phyloP scores from a whole-genome alignment of 2,329 filamentous ascomycete species.

The Ceratocystis ficicola region DNA sequence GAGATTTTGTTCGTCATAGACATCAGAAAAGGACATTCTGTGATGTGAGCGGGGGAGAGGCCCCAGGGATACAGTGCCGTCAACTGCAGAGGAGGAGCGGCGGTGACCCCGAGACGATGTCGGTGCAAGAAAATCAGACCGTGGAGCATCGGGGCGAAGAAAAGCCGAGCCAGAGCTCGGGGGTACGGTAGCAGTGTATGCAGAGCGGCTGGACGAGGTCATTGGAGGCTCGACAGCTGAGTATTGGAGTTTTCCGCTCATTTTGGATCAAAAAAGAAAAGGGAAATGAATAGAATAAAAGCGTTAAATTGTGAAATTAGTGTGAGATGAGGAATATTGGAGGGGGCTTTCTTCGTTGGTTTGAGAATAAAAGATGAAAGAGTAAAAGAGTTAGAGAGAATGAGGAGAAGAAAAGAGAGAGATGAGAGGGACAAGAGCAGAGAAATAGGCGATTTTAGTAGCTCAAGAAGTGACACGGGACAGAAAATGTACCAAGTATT shows the following conservation, averaged over 20 bases:
- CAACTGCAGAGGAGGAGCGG: slow-evolving; percentile 17
- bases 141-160: slow-evolving; percentile 16
- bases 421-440: neutral
- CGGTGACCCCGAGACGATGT: slow-evolving; percentile 26
- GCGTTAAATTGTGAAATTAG: neutral
- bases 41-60: slow-evolving; percentile 24
- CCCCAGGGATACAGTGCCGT: slow-evolving; percentile 15
- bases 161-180: slow-evolving; percentile 2
- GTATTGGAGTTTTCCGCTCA: slow-evolving; percentile 21
- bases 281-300: neutral
- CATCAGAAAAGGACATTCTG: slow-evolving; percentile 21
- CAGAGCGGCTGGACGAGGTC: slow-evolving; percentile 5
- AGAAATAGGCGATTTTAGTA: neutral
- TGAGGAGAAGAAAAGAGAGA: neutral
- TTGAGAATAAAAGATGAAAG: slow-evolving; percentile 6
- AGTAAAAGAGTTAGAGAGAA: neutral
- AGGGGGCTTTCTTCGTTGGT: neutral
- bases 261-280: neutral
- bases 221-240: slow-evolving; percentile 14
- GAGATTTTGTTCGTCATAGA: neutral
- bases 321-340: neutral
- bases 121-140: slow-evolving; percentile 24
- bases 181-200: slow-evolving; percentile 10
- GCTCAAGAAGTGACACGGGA: neutral
- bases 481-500: neutral